phyloP scores from a whole-genome alignment of 805 yeast genomes.

The Starmerella vitae region DNA sequence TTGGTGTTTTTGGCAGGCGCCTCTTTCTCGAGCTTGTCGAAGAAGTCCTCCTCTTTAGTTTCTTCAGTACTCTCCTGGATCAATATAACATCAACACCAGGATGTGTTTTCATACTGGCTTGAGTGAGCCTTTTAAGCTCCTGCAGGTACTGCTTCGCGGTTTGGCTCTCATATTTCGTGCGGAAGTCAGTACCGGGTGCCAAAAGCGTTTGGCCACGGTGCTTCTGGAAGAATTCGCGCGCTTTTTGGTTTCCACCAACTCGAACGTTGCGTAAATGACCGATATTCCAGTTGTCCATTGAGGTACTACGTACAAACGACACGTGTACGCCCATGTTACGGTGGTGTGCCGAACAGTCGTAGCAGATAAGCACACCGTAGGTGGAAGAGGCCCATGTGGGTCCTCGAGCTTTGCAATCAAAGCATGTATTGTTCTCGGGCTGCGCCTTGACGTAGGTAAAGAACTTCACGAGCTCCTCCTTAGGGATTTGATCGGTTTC shows the following conservation, averaged over 20 bases:
- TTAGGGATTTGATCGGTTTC: conserved; percentile 29
- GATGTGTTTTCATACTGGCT: conserved; percentile 54
- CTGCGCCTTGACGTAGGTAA: conserved; percentile 46
- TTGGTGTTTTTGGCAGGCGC: conserved; percentile 14
- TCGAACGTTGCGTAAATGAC: conserved; percentile 80
- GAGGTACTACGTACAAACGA: conserved; percentile 87
- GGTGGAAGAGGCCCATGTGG: conserved; percentile 97
- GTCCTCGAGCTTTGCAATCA: conserved; percentile 87
- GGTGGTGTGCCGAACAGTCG: conserved; percentile 90
- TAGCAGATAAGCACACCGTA: conserved; percentile 86
- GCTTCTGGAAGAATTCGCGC: conserved; percentile 64
- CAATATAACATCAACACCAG: conserved; percentile 35
- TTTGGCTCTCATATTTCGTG: conserved; percentile 64
- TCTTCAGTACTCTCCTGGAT: conserved; percentile 6
- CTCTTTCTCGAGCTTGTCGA: conserved; percentile 66
- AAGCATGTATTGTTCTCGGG: conserved; percentile 72
- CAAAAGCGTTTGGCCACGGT: conserved; percentile 69
- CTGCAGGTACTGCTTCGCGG: conserved; percentile 69
- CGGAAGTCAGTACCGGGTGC: conserved; percentile 46
- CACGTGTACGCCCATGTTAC: conserved; percentile 91
- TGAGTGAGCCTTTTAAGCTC: conserved; percentile 58
- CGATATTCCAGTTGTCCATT: conserved; percentile 87
- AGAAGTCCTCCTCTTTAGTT: conserved; percentile 69
- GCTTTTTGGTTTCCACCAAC: conserved; percentile 87
- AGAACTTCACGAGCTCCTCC: conserved; percentile 55